Percentiles rank a stretch among this genome's conserved stretches.
phyloP scores from a whole-genome alignment of 1,284 basidiomycete genomes.

The Gymnopus androsaceus region DNA sequence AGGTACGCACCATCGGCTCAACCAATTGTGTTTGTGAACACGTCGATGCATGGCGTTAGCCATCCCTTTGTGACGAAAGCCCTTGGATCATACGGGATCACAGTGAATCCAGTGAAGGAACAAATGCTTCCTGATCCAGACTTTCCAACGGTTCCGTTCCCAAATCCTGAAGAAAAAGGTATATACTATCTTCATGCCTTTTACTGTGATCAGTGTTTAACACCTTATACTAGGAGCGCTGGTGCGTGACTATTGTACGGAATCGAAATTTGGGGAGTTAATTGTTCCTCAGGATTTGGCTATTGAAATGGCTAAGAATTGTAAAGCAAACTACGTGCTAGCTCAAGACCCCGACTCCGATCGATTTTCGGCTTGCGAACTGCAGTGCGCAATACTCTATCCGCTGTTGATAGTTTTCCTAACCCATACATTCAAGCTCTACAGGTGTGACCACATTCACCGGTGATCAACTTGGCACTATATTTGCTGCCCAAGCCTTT shows the following conservation, averaged over 20 bases:
- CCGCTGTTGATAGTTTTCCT: no score
- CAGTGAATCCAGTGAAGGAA: slow-evolving; percentile 60
- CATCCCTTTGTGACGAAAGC: slow-evolving; percentile 60
- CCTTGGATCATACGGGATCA: slow-evolving; percentile 60
- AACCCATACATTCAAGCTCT: slow-evolving; percentile 33
- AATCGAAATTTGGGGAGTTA: not conserved
- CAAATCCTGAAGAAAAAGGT: slow-evolving; percentile 89
- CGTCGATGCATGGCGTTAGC: slow-evolving; percentile 87
- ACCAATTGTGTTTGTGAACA: slow-evolving; percentile 68
- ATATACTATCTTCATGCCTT: slow-evolving; percentile 14
- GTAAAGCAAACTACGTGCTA: slow-evolving; percentile 62
- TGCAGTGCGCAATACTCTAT: slow-evolving; percentile 40
- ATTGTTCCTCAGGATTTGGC: slow-evolving; percentile 59
- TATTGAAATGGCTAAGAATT: slow-evolving; percentile 55
- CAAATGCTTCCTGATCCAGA: slow-evolving; percentile 77
- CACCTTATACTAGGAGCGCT: slow-evolving; percentile 47
- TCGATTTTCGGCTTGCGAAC: slow-evolving; percentile 81
- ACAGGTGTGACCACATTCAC: slow-evolving; percentile 77
- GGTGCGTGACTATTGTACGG: slow-evolving; percentile 35
- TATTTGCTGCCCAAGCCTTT: slow-evolving; percentile 69
- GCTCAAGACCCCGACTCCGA: slow-evolving; percentile 89
- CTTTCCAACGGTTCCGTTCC: slow-evolving; percentile 81
- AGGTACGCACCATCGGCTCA: not conserved
- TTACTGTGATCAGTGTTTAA: no score
- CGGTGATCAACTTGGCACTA: slow-evolving; percentile 79